Conservation (phyloP, 225 moss, liverwort and hornwort genomes). For the Polytrichum commune region DNA sequence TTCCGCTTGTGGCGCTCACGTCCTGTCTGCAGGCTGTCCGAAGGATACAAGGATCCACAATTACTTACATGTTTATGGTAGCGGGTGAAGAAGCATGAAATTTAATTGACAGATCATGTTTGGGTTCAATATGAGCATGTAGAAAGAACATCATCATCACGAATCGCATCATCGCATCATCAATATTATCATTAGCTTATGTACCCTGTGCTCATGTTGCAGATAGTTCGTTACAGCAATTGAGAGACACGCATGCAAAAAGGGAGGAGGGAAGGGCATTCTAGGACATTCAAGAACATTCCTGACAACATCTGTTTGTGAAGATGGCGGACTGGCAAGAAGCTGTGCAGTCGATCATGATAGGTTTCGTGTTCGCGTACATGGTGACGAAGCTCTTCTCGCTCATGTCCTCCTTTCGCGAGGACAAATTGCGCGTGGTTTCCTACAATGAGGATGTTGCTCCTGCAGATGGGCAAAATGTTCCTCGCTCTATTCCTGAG, state of each 20-base stretch:
- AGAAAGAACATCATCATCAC: background rate
- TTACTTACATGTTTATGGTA: too few species aligned
- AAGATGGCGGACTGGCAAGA: conserved; percentile 95
- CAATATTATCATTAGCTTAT: background rate
- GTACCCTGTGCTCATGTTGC: background rate
- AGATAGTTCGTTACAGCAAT: conserved; percentile 6
- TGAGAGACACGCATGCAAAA: background rate
- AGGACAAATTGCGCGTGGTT: conserved; percentile 61
- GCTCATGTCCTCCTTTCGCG: conserved; percentile 80
- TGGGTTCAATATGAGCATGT: background rate
- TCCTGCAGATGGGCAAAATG: conserved; percentile 40
- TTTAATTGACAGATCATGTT: background rate
- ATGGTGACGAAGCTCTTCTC: conserved; percentile 90
- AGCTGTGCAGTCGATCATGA: conserved; percentile 77
- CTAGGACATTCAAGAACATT: background rate
- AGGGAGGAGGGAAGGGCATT: background rate
- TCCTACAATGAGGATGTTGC: conserved; percentile 38
- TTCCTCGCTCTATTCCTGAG: conserved; percentile 29
- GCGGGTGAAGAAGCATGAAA: background rate
- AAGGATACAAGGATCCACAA: too few species aligned
- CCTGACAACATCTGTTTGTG: background rate
- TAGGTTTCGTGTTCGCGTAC: conserved; percentile 84
- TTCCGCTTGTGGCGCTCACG: too few species aligned
- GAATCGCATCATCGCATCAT: conserved; percentile 8
- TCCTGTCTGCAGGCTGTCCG: too few species aligned